Conservation (phyloP, 129 eudicot species). For the Gnaphalium uliginosum region DNA sequence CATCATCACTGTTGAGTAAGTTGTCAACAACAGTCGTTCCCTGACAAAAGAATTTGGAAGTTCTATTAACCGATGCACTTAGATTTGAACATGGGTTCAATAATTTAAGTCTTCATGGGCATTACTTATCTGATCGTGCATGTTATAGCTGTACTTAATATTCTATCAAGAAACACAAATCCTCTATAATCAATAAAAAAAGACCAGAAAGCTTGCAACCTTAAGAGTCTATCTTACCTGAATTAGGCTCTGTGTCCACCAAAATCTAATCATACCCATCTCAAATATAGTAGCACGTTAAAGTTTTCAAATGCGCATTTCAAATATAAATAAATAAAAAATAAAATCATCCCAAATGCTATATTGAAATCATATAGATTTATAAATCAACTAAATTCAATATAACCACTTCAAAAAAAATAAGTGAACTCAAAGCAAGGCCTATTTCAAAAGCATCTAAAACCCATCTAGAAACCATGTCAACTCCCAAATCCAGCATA, state of each 20-base stretch:
- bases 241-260: conserved; percentile 5
- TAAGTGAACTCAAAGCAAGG: neutral
- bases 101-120: neutral
- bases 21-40: conserved; percentile 93
- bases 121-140: neutral
- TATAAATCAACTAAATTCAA: neutral
- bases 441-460: neutral
- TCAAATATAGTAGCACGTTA: neutral
- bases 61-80: conserved; percentile 11
- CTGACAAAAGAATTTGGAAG: conserved; percentile 36
- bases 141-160: neutral
- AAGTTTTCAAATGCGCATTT: neutral
- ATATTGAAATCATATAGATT: neutral
- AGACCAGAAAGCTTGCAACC: neutral
- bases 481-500: neutral
- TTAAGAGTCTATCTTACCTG: neutral
- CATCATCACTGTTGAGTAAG: conserved; percentile 88
- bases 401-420: neutral
- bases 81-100: neutral
- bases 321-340: no score
- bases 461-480: neutral
- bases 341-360: no score
- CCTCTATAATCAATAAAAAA: neutral
- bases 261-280: neutral
- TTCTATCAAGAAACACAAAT: conserved; percentile 15